Conservation (phyloP, 495 filamentous ascomycete genomes). For the Hypoxylon lienhwacheense region DNA sequence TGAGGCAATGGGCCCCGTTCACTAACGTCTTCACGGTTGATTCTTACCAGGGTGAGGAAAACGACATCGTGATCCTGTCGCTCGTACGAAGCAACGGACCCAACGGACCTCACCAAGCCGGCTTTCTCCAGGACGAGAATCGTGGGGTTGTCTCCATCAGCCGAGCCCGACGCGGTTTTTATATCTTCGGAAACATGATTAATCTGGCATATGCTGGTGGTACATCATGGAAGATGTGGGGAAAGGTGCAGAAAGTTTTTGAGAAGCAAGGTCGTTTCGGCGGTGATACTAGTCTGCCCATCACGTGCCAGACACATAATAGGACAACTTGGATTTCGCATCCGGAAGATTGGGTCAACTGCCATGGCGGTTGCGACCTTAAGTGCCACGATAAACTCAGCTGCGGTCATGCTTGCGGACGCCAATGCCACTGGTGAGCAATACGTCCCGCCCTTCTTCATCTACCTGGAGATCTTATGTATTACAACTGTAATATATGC, state of each 20-base stretch:
- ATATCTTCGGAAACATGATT: slow-evolving; percentile 78
- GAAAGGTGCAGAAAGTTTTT: slow-evolving; percentile 41
- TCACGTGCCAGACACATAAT: slow-evolving; percentile 47
- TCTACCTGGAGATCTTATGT: background rate
- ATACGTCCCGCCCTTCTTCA: background rate
- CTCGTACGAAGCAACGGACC: slow-evolving; percentile 67
- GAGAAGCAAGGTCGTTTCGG: slow-evolving; percentile 29
- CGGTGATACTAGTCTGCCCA: slow-evolving; percentile 35
- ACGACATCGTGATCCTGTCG: slow-evolving; percentile 81
- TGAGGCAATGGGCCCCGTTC: slow-evolving; percentile 49
- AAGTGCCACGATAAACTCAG: slow-evolving; percentile 49
- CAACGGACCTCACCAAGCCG: slow-evolving; percentile 39
- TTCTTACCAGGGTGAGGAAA: slow-evolving; percentile 94
- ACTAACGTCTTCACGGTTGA: slow-evolving; percentile 85
- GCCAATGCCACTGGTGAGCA: slow-evolving; percentile 51
- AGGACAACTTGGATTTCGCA: slow-evolving; percentile 43
- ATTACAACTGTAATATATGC: background rate
- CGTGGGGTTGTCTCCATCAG: slow-evolving; percentile 87
- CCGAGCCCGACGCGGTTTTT: slow-evolving; percentile 81
- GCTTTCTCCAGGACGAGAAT: slow-evolving; percentile 75
- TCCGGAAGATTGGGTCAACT: slow-evolving; percentile 56
- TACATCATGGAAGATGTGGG: slow-evolving; percentile 47
- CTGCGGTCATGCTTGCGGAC: slow-evolving; percentile 49
- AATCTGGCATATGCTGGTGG: slow-evolving; percentile 48
- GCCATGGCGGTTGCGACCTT: slow-evolving; percentile 60